These are phyloP conservation scores for Eucommia ulmoides DNA, from an alignment of 257 asterid genomes.

Conservation along the genomic window DNA sequence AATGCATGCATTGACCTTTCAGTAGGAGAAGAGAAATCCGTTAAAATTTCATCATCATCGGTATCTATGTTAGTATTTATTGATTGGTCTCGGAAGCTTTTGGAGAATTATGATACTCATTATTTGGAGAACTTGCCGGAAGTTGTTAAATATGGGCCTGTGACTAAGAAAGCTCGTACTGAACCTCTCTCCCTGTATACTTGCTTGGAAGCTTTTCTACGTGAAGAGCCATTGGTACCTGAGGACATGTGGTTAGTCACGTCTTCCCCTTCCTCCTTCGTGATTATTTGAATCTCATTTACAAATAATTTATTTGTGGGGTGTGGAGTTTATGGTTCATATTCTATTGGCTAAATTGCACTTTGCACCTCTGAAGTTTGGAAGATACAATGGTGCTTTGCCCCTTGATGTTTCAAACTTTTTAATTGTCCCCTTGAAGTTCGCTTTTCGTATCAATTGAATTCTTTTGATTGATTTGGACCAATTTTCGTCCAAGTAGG, in stretches of 20 bases:
- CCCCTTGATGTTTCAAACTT: too few species aligned
- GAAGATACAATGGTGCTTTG: too few species aligned
- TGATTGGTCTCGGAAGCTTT: conserved; percentile 96
- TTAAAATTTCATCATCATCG: conserved; percentile 78
- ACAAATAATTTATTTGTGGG: not conserved
- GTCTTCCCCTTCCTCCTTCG: conserved; percentile 7
- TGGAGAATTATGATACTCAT: conserved; percentile 72
- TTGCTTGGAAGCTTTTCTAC: conserved; percentile 94
- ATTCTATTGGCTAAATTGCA: not conserved
- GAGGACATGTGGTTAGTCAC: conserved; percentile 93
- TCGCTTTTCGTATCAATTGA: too few species aligned
- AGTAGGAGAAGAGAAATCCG: conserved; percentile 79
- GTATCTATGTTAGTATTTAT: conserved; percentile 83
- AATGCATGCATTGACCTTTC: conserved; percentile 87
- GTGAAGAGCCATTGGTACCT: conserved; percentile 98
- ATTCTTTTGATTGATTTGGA: too few species aligned
- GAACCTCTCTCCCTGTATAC: conserved; percentile 95
- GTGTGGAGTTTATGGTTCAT: not conserved
- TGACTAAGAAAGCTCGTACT: conserved; percentile 81
- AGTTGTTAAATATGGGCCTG: conserved; percentile 68
- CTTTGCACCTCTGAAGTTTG: too few species aligned
- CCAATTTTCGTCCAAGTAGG: too few species aligned
- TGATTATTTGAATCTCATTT: not conserved
- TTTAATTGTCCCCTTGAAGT: too few species aligned
- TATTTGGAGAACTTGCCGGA: conserved; percentile 79